These are phyloP conservation scores for Scenedesmus sp. DNA, from an alignment of 163 green algal genomes.

Conservation along the genomic window DNA sequence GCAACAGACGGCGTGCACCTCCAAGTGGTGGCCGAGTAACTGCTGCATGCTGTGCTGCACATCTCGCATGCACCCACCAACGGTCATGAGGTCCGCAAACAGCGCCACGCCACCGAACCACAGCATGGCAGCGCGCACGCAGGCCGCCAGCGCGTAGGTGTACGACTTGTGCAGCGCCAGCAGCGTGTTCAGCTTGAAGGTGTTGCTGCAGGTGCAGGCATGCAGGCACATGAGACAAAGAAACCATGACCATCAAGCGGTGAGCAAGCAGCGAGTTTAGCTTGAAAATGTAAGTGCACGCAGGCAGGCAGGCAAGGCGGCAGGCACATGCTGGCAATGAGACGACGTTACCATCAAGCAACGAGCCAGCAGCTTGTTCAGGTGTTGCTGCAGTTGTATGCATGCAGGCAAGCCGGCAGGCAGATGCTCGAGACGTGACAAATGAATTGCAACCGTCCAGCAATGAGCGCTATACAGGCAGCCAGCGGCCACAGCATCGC, in stretches of 20 bases:
- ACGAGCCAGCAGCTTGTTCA: too few relatives aligned
- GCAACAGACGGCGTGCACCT: too few relatives aligned
- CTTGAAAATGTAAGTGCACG: constrained; percentile 33
- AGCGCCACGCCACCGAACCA: constrained; percentile 23
- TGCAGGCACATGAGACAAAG: background rate
- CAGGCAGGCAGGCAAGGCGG: background rate
- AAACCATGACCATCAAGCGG: background rate
- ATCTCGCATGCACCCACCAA: background rate
- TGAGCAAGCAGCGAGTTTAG: constrained; percentile 45
- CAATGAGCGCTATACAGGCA: too few relatives aligned
- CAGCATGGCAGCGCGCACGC: constrained; percentile 3
- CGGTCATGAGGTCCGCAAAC: constrained; percentile 23
- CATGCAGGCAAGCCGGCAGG: too few relatives aligned
- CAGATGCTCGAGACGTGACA: too few relatives aligned
- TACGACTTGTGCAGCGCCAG: constrained; percentile 24
- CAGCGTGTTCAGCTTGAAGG: constrained; percentile 46
- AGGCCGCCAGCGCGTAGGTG: constrained; percentile 28
- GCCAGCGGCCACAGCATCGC: too few relatives aligned
- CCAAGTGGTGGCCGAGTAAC: too few relatives aligned
- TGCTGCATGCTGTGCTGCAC: too few relatives aligned
- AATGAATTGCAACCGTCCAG: too few relatives aligned
- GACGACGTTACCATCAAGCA: too few relatives aligned
- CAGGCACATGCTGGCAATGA: background rate
- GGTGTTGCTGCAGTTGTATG: background rate
- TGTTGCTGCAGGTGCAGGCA: constrained; percentile 11